phyloP scores from a whole-genome alignment of 73 alveolate genomes.

The Paramecium octaurelia region DNA sequence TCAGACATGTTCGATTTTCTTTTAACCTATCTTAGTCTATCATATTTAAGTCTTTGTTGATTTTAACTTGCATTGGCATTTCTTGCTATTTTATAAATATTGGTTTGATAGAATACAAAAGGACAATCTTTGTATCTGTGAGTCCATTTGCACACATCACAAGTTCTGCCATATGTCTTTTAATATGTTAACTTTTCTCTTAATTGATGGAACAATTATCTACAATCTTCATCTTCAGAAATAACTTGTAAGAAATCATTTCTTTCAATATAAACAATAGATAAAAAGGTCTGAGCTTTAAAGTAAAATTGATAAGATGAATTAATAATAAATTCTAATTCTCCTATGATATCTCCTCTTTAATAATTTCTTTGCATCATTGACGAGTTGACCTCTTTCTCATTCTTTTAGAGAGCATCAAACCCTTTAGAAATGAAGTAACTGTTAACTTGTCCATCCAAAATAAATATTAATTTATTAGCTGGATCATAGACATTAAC shows the following conservation, averaged over 20 bases:
- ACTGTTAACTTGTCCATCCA: slow-evolving; percentile 13
- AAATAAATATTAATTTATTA: neutral
- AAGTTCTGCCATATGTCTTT: neutral
- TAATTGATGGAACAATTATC: neutral
- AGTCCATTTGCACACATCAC: slow-evolving; percentile 48
- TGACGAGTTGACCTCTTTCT: neutral
- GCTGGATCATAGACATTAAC: neutral
- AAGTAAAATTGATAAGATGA: neutral
- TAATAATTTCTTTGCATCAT: neutral
- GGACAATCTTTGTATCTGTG: slow-evolving; percentile 30
- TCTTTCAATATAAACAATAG: neutral
- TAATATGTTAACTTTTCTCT: neutral
- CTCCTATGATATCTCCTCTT: slow-evolving; percentile 12
- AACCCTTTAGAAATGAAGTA: neutral
- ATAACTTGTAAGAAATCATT: neutral
- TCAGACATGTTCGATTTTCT: neutral
- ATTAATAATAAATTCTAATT: slow-evolving; percentile 1
- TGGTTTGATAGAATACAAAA: slow-evolving; percentile 1
- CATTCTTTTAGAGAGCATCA: neutral
- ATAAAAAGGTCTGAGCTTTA: neutral
- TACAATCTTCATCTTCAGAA: neutral
- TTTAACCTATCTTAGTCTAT: neutral
- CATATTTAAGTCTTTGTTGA: neutral
- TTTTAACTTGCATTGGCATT: neutral
- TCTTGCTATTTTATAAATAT: slow-evolving; percentile 26